Evolutionary conservation across 805 yeast species (phyloP), one percentile per base, ranked within the genome.

Genomic region (Saccharomyces eubayanus): DNA sequence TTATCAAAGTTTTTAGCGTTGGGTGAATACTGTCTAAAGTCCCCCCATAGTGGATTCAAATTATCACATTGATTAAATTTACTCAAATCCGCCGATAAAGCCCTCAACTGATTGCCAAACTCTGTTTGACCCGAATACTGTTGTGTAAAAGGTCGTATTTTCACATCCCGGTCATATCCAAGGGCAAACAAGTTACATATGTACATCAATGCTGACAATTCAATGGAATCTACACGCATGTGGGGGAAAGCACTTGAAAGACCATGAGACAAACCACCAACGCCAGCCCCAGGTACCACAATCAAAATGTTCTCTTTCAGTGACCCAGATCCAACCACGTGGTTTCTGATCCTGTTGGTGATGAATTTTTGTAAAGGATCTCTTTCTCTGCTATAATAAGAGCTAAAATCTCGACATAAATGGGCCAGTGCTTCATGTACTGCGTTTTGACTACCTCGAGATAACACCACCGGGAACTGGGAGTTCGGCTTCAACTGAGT

Each of bases 231-330:
- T 0, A 89, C 90, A 0, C 68, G 68, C 56, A 73, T 77, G 6
- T 72, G 55, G 48, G 75, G 71, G 46, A 74, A 76, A 10, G 54
- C 55, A 1, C 55, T 50, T 0, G 77, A 68, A 28, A 89, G 55
- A 55, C 83, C 88, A 63, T 83, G 83, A 1, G 96, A 84, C 0
- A 89, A 71, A 58, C 89, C 73, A 0, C 96, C 96, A 28, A 87
- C 73, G 0, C 98, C 98, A 1, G 94, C 81, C 0, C 98, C 98
- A 0, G 98, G 97, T 1, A 88, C 79, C 3, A 91, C 70, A 0
- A 89, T 76, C 11, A 80, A 69, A 0, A 87, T 79, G 5, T 72
- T 69, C 30, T 70, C 67, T 6, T 57, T 49, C 6, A 43, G 74
- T 57, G 11, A 16, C 43, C 21, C 43, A 16, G 43, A 9, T 16